Percentiles rank a stretch among this genome's conserved stretches.
Evolutionary conservation across 2,329 filamentous ascomycete species (phyloP).

Genomic region (Fusarium sp.): DNA sequence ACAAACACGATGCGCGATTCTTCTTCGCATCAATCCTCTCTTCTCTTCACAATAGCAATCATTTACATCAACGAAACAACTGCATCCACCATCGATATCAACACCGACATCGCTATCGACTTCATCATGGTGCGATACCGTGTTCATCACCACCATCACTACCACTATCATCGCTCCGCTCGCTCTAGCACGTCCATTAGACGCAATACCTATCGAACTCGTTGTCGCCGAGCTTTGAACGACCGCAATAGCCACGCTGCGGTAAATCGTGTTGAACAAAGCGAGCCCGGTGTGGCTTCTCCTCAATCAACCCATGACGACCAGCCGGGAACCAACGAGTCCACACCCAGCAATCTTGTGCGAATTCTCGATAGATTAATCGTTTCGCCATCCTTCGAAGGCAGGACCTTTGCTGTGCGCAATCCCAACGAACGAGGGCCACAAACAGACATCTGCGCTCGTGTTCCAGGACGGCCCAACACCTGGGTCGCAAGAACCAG

Average conservation of each 20-base stretch:
- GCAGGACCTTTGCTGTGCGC: neutral
- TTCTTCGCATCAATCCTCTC: neutral
- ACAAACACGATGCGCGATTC: neutral
- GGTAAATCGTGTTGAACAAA: too few relatives aligned
- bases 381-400: accelerated
- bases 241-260: neutral
- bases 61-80: accelerated
- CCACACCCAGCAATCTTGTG: too few relatives aligned
- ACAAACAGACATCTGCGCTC: neutral
- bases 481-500: neutral
- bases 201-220: too few relatives aligned
- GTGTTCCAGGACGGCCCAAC: accelerated
- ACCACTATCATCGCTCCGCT: neutral
- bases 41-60: neutral
- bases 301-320: too few relatives aligned
- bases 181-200: too few relatives aligned
- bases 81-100: too few relatives aligned
- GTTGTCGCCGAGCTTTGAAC: too few relatives aligned
- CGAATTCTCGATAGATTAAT: neutral
- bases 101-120: neutral
- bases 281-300: too few relatives aligned
- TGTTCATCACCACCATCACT: neutral
- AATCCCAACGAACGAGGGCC: accelerated
- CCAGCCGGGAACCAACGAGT: too few relatives aligned
- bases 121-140: neutral